phyloP scores from a whole-genome alignment of 2,329 filamentous ascomycete species.

The Colletotrichum euphorbiae region DNA sequence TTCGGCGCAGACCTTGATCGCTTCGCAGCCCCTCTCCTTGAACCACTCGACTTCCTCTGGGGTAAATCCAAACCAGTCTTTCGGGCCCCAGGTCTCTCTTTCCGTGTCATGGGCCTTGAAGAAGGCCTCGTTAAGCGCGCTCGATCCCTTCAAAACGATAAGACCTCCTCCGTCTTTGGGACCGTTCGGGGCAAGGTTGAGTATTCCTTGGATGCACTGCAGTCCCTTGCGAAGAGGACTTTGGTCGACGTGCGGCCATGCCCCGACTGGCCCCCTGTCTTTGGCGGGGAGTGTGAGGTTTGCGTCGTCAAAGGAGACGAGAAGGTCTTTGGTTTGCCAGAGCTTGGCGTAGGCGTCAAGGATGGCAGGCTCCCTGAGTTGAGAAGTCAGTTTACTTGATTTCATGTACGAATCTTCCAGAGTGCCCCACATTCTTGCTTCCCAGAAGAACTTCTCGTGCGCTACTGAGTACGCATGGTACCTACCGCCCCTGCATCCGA shows the following conservation, averaged over 20 bases:
- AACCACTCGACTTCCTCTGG: conserved; percentile 4
- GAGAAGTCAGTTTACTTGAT: background rate
- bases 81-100: conserved; percentile 2
- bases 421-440: background rate
- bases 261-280: background rate
- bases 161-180: conserved; percentile 6
- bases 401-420: background rate
- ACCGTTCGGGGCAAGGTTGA: conserved; percentile 8
- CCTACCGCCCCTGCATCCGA: background rate
- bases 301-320: conserved; percentile 3
- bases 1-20: background rate
- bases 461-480: background rate
- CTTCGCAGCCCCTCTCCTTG: background rate
- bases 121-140: background rate
- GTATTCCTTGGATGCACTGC: conserved; percentile 1
- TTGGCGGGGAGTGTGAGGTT: conserved; percentile 3
- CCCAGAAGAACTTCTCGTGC: conserved; percentile 7
- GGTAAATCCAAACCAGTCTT: conserved; percentile 4
- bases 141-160: conserved; percentile 1
- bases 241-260: conserved; percentile 3
- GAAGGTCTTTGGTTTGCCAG: conserved; percentile 8
- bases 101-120: conserved; percentile 7
- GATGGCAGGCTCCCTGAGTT: background rate
- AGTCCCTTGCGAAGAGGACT: conserved; percentile 7
- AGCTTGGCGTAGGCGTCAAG: conserved; percentile 1